phyloP scores from a whole-genome alignment of 768 basidiomycete genomes.

The Agaricus blazei region DNA sequence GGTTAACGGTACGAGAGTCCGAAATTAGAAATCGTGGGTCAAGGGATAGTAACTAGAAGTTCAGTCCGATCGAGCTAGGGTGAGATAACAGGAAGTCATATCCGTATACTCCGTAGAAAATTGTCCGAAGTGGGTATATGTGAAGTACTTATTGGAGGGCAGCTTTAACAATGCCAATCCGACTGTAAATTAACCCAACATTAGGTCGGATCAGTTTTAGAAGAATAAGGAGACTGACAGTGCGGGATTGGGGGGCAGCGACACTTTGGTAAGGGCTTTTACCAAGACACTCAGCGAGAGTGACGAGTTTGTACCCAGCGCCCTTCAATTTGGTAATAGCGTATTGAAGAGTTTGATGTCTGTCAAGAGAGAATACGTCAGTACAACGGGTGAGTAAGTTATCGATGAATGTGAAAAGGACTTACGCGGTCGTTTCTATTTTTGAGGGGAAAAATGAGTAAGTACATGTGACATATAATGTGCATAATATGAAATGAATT shows the following conservation, averaged over 20 bases:
- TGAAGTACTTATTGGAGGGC: not conserved
- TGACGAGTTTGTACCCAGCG: constrained; percentile 33
- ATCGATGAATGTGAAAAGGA: not conserved
- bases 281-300: constrained; percentile 31
- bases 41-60: no score
- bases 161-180: constrained; percentile 20
- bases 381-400: not conserved
- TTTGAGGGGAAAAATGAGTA: not conserved
- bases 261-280: constrained; percentile 25
- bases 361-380: not conserved
- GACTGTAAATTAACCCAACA: constrained; percentile 10
- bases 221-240: constrained; percentile 16
- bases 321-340: constrained; percentile 26
- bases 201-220: not conserved
- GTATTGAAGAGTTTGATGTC: constrained; percentile 27
- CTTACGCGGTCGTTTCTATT: constrained; percentile 19
- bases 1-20: no score
- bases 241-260: constrained; percentile 15
- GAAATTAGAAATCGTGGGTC: no score
- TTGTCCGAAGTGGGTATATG: not conserved
- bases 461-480: not conserved
- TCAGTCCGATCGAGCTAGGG: no score
- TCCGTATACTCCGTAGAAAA: not conserved
- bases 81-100: no score
- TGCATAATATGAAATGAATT: no score